Base-by-base conservation (phyloP, 805 yeast species). In the Lipomyces anomalus region DNA sequence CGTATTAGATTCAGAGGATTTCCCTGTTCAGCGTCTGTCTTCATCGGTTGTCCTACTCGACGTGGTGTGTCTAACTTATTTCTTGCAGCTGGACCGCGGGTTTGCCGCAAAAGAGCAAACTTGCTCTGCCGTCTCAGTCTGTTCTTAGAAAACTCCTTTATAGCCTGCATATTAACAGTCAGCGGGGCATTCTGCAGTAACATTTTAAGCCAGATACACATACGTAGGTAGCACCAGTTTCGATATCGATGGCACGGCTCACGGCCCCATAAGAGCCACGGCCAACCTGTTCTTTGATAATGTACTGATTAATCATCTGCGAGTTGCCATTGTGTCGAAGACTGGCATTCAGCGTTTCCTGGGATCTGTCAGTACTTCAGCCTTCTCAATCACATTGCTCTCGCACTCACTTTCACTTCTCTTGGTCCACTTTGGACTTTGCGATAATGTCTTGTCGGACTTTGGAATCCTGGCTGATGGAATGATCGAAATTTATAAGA, bases 211-310 rank as follows among this genome's bases (percentile, higher is more conserved):
- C 6, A 35, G 22, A 7, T 5, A 9, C 35, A 40, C 52, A 18
- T 38, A 47, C 52, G 33, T 56, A 73, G 55, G 73, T 77, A 17
- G 75, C 68, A 51, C 77, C 77, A 6, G 90, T 73, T 22, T 79
- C 65, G 38, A 75, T 74, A 61, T 90, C 96, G 20, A 72, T 71
- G 1, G 95, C 97, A 21, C 85, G 64, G 61, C 82, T 85, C 1
- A 88, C 95, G 57, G 82, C 80, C 1, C 97, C 97, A 69, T 84
- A 89, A 2, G 95, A 78, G 0, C 97, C 97, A 50, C 84, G 84
- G 3, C 96, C 97, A 11, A 89, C 78, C 49, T 79, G 86, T 46
- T 78, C 73, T n/a, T 78, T 58, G 6, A 90, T 78, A 43, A 72
- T 71, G 63, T 90, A 90, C 57, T 68, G 69, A 49, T 68, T 68